These are phyloP conservation scores for Phytophthora pini DNA, from an alignment of 352 stramenopile species.

Conservation along the genomic window DNA sequence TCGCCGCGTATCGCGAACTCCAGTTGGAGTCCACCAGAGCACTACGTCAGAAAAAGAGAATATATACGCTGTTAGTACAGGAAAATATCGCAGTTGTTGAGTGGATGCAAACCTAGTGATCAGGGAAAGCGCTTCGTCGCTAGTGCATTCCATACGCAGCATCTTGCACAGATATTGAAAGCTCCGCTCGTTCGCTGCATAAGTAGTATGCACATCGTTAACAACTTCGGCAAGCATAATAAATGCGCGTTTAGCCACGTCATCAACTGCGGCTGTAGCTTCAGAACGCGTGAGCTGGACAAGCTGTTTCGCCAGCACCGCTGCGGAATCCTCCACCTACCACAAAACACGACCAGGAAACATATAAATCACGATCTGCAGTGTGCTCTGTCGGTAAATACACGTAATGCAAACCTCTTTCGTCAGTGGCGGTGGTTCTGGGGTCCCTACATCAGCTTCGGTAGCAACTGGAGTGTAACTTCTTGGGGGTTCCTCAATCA, in stretches of 20 bases:
- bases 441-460: not conserved
- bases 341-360: conserved; percentile 6
- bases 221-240: conserved; percentile 66
- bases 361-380: not conserved
- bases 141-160: conserved; percentile 54
- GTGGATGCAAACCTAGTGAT: conserved; percentile 48
- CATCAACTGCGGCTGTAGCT: conserved; percentile 31
- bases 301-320: conserved; percentile 53
- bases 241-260: conserved; percentile 35
- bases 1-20: conserved; percentile 69
- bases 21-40: conserved; percentile 68
- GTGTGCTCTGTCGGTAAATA: not conserved
- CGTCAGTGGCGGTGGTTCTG: conserved; percentile 30
- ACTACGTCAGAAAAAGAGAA: conserved; percentile 24
- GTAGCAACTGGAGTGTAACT: not conserved
- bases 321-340: conserved; percentile 56
- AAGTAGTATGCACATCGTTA: conserved; percentile 62
- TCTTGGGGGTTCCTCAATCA: conserved; percentile 12
- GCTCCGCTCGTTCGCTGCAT: conserved; percentile 56
- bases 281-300: conserved; percentile 45
- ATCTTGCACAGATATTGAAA: conserved; percentile 54
- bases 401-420: conserved; percentile 33
- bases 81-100: not conserved
- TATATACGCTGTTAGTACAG: not conserved
- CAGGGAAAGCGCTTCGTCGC: conserved; percentile 67